Evolutionary conservation across 2,329 filamentous ascomycete species (phyloP), one percentile per base, ranked within the genome.

Genomic region (Pezicula carpinea): DNA sequence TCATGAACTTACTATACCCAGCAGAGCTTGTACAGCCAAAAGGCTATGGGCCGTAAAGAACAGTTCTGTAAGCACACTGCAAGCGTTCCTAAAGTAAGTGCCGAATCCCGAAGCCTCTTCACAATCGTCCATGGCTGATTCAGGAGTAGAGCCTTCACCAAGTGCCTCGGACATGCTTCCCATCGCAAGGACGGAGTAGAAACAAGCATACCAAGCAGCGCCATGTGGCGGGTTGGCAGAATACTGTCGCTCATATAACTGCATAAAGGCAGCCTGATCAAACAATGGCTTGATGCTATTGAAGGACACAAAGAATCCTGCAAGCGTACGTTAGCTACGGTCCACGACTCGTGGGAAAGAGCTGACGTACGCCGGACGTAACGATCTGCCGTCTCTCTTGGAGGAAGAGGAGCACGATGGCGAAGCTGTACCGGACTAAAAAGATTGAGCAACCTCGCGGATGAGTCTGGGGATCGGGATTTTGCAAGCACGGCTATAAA

Each of bases 1-100:
- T 34, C 23, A 43, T 34, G 15, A 21, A 48, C 48, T 19, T 29
- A 49, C 47, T 17, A 50, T 39, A 13, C 39, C 48, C 21, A 43
- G 18, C 19, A 50, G 47, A 14, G 48, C 48, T 39, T 50, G 48
- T 6, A 50, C 48, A n/a, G 44, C 33, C 17, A 50, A 18, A 14
- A 50, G 21, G 33, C 29, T 50, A 15, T 29, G 32, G n/a, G 15
- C 23, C 13, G 26, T 47, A 29, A 50, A 50, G 10, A 50, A 8
- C 10, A 50, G 48, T 13, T 47, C 44, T 22, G 39, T 11, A 23
- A 50, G 38, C 14, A 43, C 39, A 19, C 48, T 43, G 18, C 15
- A 38, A 15, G 48, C 48, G 23, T 50, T 50, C 14, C 15, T 22
- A 17, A 50, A 43, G 36, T 47, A 50, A 13, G 10, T 14, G 26